Evolutionary conservation across 495 filamentous ascomycete genomes (phyloP), one percentile per base, ranked within the genome.

Genomic region (Neurospora sublineolata): DNA sequence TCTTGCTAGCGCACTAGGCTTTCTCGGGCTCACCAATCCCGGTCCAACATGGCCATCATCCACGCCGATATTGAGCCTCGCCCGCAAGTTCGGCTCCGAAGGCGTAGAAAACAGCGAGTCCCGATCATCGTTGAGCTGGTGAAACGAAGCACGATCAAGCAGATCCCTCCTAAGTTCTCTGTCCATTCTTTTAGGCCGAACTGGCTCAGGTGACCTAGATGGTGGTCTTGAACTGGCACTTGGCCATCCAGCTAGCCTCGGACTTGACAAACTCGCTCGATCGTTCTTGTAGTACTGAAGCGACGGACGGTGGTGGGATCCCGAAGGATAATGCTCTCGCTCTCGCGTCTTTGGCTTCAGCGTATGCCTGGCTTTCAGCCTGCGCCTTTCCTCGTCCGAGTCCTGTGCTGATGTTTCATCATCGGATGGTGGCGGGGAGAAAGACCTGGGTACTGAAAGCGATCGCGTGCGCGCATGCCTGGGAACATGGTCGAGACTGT

Each of bases 211-310:
- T 36, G 52, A 64, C 52, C 23, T 64, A 1, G 69, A 70, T 5
- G 27, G 39, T 36, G 68, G 30, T 14, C 70, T 16, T 16, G 73
- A 71, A 37, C 27, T 38, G 46, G 39, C 20, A 41, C 30, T 37
- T 37, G 73, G 44, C 75, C 73, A 73, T 37, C 70, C 69, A 0
- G 20, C 68, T 10, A 72, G 23, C 27, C 71, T 37, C 67, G 72
- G 69, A 41, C 46, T 37, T 23, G 73, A 73, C 42, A 72, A n/a
- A 8, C 73, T 72, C 1, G 71, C n/a, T n/a, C 69, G 71, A 30
- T 75, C 71, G 9, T 69, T 71, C 36, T 74, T 69, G 46, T 77
- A 76, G n/a, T 75, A 76, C 69, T 64, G 52, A 64, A 64, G 52
- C 3, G 52, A 64, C 12, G 52, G 52, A 9, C 52, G 52, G 12